phyloP scores from a whole-genome alignment of 2,329 filamentous ascomycete genomes.

The Aspergillus niger region DNA sequence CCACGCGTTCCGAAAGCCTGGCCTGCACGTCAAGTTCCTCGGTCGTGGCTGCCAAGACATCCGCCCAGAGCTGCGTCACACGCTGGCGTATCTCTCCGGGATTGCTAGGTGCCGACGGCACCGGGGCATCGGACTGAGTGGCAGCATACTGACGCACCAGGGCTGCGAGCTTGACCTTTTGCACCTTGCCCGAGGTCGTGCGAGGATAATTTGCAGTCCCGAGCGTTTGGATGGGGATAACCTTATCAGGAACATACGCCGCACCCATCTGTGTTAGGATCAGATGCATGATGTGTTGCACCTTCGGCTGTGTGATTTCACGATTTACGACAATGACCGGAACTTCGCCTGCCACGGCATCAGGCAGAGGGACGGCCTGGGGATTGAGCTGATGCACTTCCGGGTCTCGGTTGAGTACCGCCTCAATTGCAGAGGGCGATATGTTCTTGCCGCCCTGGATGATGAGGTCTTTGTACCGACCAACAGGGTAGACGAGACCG shows the following conservation, averaged over 20 bases:
- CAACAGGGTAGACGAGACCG: background rate
- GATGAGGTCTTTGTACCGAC: slow-evolving; percentile 6
- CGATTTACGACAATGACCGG: background rate
- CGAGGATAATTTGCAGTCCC: background rate
- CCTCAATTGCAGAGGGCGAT: background rate
- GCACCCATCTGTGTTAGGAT: background rate
- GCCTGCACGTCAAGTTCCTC: background rate
- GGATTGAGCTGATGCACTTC: background rate
- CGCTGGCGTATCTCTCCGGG: background rate
- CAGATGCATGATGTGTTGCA: background rate
- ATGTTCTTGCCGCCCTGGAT: slow-evolving; percentile 9
- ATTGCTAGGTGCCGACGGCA: background rate
- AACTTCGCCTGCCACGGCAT: slow-evolving; percentile 1
- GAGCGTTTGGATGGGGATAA: background rate
- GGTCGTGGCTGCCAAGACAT: background rate
- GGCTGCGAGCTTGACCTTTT: background rate
- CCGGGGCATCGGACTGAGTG: background rate
- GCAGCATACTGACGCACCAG: background rate
- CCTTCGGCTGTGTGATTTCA: background rate
- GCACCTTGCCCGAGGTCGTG: background rate
- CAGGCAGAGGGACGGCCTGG: background rate
- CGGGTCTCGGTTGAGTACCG: background rate
- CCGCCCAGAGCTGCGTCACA: background rate
- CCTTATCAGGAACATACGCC: background rate
- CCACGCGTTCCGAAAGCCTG: background rate